phyloP scores from a whole-genome alignment of 208 protist genomes.

The Acanthamoeba healyi region DNA sequence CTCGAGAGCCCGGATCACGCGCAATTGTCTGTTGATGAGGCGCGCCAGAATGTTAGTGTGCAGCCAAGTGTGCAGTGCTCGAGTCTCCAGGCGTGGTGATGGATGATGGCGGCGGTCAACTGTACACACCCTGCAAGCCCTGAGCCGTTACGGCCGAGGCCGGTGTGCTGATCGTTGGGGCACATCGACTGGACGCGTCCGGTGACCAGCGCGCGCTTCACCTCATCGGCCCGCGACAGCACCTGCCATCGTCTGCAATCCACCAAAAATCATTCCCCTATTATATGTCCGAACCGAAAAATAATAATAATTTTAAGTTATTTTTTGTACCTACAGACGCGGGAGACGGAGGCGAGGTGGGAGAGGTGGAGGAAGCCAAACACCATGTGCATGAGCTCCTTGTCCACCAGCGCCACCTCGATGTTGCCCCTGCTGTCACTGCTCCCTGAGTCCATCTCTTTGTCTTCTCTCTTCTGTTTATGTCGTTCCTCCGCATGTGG shows the following conservation, averaged over 20 bases:
- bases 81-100: not conserved
- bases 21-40: not conserved
- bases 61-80: not conserved
- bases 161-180: not conserved
- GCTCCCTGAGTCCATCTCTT: too few relatives aligned
- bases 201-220: not conserved
- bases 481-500: too few relatives aligned
- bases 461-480: too few relatives aligned
- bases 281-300: too few relatives aligned
- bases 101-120: not conserved
- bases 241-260: not conserved
- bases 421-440: too few relatives aligned
- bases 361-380: not conserved
- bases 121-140: not conserved
- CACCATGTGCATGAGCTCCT: conserved; percentile 35
- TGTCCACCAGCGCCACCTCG: not conserved
- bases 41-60: too few relatives aligned
- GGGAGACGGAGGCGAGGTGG: not conserved
- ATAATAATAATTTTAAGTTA: not conserved
- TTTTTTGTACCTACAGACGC: not conserved
- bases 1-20: not conserved
- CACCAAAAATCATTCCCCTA: too few relatives aligned
- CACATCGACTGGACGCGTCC: not conserved
- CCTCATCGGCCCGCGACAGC: not conserved
- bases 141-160: not conserved